phyloP scores from a whole-genome alignment of 257 asterid species.

The Thymus quinquecostatus region DNA sequence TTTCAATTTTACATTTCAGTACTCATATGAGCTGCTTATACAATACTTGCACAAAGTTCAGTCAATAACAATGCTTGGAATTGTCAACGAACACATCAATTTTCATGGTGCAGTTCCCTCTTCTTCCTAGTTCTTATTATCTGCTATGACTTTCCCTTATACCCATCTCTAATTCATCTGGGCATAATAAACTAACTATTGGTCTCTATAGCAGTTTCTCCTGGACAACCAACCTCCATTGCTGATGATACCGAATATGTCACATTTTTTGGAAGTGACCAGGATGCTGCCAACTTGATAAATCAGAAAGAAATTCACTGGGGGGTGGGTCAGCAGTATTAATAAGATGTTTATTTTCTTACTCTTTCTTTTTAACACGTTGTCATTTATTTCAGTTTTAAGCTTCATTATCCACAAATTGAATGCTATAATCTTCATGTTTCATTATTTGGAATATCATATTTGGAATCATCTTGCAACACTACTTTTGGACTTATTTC shows the following conservation, averaged over 20 bases:
- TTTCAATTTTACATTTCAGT: slow-evolving; percentile 48
- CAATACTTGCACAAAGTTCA: slow-evolving; percentile 91
- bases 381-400: slow-evolving; percentile 9
- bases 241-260: slow-evolving; percentile 90
- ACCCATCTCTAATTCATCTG: slow-evolving; percentile 12
- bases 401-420: background rate
- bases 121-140: slow-evolving; percentile 9
- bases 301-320: slow-evolving; percentile 95
- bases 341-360: background rate
- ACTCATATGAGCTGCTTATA: slow-evolving; percentile 85
- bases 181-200: slow-evolving; percentile 25
- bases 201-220: slow-evolving; percentile 67
- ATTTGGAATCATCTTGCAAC: slow-evolving; percentile 5
- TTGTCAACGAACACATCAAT: slow-evolving; percentile 93
- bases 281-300: slow-evolving; percentile 77
- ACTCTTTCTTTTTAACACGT: background rate
- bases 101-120: slow-evolving; percentile 65
- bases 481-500: background rate
- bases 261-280: slow-evolving; percentile 81
- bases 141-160: slow-evolving; percentile 2
- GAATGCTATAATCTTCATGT: slow-evolving; percentile 24
- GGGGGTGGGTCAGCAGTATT: slow-evolving; percentile 73
- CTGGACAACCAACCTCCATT: slow-evolving; percentile 89
- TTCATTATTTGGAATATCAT: slow-evolving; percentile 14
- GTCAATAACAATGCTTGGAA: slow-evolving; percentile 87